phyloP scores from a whole-genome alignment of 768 basidiomycete genomes.

The Mycena amicta region DNA sequence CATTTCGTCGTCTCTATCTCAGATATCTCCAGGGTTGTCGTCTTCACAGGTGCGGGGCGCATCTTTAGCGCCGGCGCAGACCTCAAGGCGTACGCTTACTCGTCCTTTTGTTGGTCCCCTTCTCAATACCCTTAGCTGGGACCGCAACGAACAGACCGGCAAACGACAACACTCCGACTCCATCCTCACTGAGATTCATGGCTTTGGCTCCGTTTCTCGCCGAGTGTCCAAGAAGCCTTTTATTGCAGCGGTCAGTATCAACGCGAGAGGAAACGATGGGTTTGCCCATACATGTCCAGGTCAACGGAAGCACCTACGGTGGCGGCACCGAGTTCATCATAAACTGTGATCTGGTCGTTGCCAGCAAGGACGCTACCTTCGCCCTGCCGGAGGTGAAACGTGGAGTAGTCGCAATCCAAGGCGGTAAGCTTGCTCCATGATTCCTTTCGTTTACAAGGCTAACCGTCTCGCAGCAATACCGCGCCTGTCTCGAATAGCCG shows the following conservation, averaged over 20 bases:
- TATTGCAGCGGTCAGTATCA: constrained; percentile 85
- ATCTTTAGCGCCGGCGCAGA: constrained; percentile 83
- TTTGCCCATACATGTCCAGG: too few species aligned
- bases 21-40: constrained; percentile 56
- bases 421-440: constrained; percentile 47
- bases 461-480: constrained; percentile 57
- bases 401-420: constrained; percentile 73
- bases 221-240: constrained; percentile 71
- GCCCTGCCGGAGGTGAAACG: constrained; percentile 78
- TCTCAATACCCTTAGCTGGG: constrained; percentile 52
- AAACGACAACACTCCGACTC: constrained; percentile 45
- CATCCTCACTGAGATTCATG: constrained; percentile 45
- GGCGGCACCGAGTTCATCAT: constrained; percentile 69
- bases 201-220: constrained; percentile 76
- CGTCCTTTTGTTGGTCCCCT: constrained; percentile 1
- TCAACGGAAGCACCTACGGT: constrained; percentile 69
- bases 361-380: constrained; percentile 66
- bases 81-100: constrained; percentile 61
- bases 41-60: constrained; percentile 74
- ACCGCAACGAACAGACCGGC: constrained; percentile 49
- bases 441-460: background rate
- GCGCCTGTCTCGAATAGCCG: constrained; percentile 61
- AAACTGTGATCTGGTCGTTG: constrained; percentile 79
- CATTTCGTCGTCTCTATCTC: constrained; percentile 9
- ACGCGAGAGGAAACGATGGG: too few species aligned